A percentile compares a stretch with the other conserved stretches of the same genome.
Evolutionary conservation across 805 yeast genomes (phyloP).

Genomic region (Torulaspora delbrueckii): DNA sequence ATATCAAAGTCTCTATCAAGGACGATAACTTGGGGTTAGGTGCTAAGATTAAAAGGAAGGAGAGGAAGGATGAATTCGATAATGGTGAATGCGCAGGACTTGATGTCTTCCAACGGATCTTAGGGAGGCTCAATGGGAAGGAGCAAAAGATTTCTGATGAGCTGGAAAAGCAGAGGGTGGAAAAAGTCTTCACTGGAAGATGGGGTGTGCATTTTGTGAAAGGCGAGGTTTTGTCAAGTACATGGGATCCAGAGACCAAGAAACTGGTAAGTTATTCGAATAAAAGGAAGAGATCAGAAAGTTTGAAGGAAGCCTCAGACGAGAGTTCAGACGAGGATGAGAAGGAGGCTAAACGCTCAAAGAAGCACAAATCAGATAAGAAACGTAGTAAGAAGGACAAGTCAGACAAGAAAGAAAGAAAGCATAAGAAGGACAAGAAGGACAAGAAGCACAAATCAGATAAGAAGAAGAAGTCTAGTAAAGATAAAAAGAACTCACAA

Average conservation of each 20-base stretch:
- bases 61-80: slow-evolving; percentile 62
- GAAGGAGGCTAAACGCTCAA: slow-evolving; percentile 22
- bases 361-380: slow-evolving; percentile 17
- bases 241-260: slow-evolving; percentile 65
- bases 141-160: slow-evolving; percentile 61
- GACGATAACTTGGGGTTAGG: slow-evolving; percentile 86
- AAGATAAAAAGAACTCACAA: slow-evolving; percentile 30
- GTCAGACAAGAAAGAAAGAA: slow-evolving; percentile 24
- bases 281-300: slow-evolving; percentile 26
- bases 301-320: slow-evolving; percentile 1
- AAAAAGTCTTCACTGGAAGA: slow-evolving; percentile 71
- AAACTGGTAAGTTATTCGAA: slow-evolving; percentile 31
- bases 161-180: slow-evolving; percentile 62
- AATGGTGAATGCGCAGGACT: slow-evolving; percentile 84
- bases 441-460: slow-evolving; percentile 28
- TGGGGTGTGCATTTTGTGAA: slow-evolving; percentile 85
- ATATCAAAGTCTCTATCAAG: slow-evolving; percentile 76
- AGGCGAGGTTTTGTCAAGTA: slow-evolving; percentile 78
- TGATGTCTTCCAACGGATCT: slow-evolving; percentile 85
- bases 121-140: slow-evolving; percentile 86
- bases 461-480: slow-evolving; percentile 27
- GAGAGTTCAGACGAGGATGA: slow-evolving; percentile 26
- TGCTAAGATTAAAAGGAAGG: slow-evolving; percentile 60
- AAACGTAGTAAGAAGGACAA: slow-evolving; percentile 27
- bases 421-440: slow-evolving; percentile 27